Evolutionary conservation across 2,329 filamentous ascomycete species (phyloP), one percentile per base, ranked within the genome.

Genomic region (Exophiala viscosa): DNA sequence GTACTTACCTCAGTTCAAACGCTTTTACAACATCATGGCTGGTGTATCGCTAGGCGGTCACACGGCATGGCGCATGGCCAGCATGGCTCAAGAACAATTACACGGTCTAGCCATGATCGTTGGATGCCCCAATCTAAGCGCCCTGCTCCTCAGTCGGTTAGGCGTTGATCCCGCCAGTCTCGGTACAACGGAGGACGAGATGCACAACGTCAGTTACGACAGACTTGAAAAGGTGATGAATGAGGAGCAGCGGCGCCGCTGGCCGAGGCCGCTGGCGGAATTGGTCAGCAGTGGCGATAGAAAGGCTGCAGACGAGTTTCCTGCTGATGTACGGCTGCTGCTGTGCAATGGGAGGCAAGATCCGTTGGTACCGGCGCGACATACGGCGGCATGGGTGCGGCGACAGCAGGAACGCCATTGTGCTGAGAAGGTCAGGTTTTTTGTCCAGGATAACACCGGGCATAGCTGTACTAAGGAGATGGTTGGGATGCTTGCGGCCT

Each of bases 391-490:
- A 4, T 45, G 43, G 43, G 32, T 45, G 3, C 23, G 23, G 23
- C 8, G 31, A 45, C 14, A 45, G 43, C 13, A 45, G n/a, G 20
- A 42, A 28, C 23, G 17, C 15, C 39, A 5, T 8, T 9, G 11
- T 20, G 39, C 11, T 5, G 32, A 34, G 43, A 17, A 32, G 9
- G 15, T 45, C 10, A 14, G 32, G 2, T 15, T 45, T 15, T 45
- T 45, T 15, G 32, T 45, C 4, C 43, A 45, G 43, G 43, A 45
- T n/a, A 45, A 45, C 17, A 45, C 43, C 3, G 43, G 43, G 5
- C 43, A 45, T 20, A 45, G 43, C 43, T 45, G 43, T 18, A 45
- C 43, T n/a, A 45, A 45, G 43, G 43, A 45, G 43, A 45, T 45
- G 43, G 43, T 45, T n/a, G 31, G 11, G 23, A 11, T 45, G 43